phyloP scores from a whole-genome alignment of 306 rosid genomes.

The Crataegus laevigata region DNA sequence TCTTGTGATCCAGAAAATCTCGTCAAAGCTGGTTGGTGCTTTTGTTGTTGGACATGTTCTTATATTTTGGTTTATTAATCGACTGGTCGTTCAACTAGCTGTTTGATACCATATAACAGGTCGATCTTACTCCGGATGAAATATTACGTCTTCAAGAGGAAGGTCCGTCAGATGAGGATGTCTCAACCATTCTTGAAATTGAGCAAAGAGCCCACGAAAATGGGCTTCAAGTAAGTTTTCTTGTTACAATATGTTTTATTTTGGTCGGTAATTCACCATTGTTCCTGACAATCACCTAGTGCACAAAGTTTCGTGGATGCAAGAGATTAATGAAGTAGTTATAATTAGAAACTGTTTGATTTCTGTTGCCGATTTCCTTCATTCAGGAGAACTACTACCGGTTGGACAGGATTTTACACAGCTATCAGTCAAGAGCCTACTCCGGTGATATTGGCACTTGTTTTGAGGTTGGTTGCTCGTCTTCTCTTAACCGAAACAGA shows the following conservation, averaged over 20 bases:
- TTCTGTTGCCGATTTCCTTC: conserved; percentile 26
- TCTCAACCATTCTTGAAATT: conserved; percentile 77
- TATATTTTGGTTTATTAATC: neutral
- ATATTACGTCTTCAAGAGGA: conserved; percentile 82
- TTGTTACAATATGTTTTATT: conserved; percentile 12
- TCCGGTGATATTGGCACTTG: conserved; percentile 68
- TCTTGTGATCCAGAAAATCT: conserved; percentile 91
- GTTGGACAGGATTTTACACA: conserved; percentile 87
- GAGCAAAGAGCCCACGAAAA: conserved; percentile 96
- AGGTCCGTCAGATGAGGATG: conserved; percentile 83
- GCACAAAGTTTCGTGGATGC: conserved; percentile 15
- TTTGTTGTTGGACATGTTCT: neutral
- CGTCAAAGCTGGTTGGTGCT: conserved; percentile 73
- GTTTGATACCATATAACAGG: conserved; percentile 43
- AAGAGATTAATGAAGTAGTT: conserved; percentile 21
- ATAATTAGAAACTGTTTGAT: conserved; percentile 4
- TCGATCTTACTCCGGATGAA: conserved; percentile 87
- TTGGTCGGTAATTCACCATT: conserved; percentile 1
- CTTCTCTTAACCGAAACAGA: neutral
- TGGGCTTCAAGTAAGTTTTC: conserved; percentile 75
- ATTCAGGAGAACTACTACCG: conserved; percentile 91
- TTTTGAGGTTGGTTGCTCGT: conserved; percentile 58
- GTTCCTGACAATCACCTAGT: conserved; percentile 10
- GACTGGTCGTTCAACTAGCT: conserved; percentile 8
- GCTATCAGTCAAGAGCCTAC: conserved; percentile 89